These are phyloP conservation scores for Epicoccum sorghinum DNA, from an alignment of 2,329 filamentous ascomycete genomes.

Conservation along the genomic window DNA sequence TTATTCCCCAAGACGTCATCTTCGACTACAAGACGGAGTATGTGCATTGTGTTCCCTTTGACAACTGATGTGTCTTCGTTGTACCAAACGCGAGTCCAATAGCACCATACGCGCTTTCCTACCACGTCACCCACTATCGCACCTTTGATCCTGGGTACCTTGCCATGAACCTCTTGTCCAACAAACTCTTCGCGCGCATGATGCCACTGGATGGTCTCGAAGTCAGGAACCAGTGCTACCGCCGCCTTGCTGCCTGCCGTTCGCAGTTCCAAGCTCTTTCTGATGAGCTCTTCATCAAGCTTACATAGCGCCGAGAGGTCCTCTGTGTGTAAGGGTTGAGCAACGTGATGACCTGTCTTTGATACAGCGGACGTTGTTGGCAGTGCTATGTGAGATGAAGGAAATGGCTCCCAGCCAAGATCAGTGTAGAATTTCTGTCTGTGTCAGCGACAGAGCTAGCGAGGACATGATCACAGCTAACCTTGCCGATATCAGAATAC, in stretches of 20 bases:
- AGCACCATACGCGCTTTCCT: slow-evolving; percentile 70
- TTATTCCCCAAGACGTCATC: slow-evolving; percentile 48
- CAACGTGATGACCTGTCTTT: slow-evolving; percentile 27
- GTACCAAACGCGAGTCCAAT: slow-evolving; percentile 72
- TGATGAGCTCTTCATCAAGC: slow-evolving; percentile 68
- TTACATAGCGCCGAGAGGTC: slow-evolving; percentile 68
- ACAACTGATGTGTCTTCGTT: slow-evolving; percentile 60
- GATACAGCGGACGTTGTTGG: slow-evolving; percentile 11
- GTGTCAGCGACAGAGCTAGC: slow-evolving; percentile 70
- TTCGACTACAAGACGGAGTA: slow-evolving; percentile 73
- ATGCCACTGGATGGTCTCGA: slow-evolving; percentile 75
- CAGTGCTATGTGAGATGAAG: slow-evolving; percentile 69
- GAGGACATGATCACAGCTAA: slow-evolving; percentile 26
- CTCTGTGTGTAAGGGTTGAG: slow-evolving; percentile 60
- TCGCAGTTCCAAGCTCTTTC: slow-evolving; percentile 55
- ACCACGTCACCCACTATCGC: slow-evolving; percentile 64
- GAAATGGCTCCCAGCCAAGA: slow-evolving; percentile 77
- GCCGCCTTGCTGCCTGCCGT: slow-evolving; percentile 53
- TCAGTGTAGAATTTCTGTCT: slow-evolving; percentile 79
- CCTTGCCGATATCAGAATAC: slow-evolving; percentile 81
- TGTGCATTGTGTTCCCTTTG: slow-evolving; percentile 71
- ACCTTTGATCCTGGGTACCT: slow-evolving; percentile 68
- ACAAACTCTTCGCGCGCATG: slow-evolving; percentile 83
- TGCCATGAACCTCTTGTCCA: slow-evolving; percentile 65
- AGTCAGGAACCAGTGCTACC: slow-evolving; percentile 72